Evolutionary conservation across 2,329 filamentous ascomycete genomes (phyloP).

Genomic region (Aspergillus oerlinghausenensis): DNA sequence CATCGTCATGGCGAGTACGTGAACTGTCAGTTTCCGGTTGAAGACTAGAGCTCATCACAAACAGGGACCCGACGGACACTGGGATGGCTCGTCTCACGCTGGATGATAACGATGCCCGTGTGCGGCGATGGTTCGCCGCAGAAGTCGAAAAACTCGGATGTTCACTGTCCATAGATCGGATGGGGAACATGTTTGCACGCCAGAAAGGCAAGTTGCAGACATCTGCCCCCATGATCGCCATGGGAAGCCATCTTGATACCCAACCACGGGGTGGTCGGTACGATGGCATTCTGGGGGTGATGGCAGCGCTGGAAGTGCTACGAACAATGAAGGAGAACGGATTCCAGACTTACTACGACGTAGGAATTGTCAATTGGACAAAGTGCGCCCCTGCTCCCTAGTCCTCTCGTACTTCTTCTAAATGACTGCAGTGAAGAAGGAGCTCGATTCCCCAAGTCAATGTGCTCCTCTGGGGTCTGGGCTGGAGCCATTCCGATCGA

Average conservation of each 20-base stretch:
- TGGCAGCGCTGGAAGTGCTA: constrained; percentile 66
- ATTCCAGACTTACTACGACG: constrained; percentile 61
- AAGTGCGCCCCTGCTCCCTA: constrained; percentile 17
- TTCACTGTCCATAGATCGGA: constrained; percentile 59
- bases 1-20: constrained; percentile 28
- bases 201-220: constrained; percentile 16
- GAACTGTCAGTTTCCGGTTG: background rate
- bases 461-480: constrained; percentile 72
- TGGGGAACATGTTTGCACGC: constrained; percentile 40
- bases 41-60: background rate
- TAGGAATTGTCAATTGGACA: constrained; percentile 61
- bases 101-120: constrained; percentile 62
- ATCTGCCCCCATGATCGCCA: constrained; percentile 31
- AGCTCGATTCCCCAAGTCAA: constrained; percentile 68
- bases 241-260: constrained; percentile 43
- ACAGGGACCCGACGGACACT: constrained; percentile 21
- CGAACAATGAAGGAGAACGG: constrained; percentile 60
- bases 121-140: constrained; percentile 64
- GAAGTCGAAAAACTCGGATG: constrained; percentile 59
- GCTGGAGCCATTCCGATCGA: constrained; percentile 57
- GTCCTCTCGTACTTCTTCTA: background rate
- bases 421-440: constrained; percentile 61
- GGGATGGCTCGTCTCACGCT: constrained; percentile 69
- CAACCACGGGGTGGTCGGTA: constrained; percentile 48
- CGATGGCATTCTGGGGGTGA: constrained; percentile 68